Percentiles rank a stretch among this genome's conserved stretches.
Conservation (phyloP, 495 filamentous ascomycete genomes). For the Articulospora tetracladia region DNA sequence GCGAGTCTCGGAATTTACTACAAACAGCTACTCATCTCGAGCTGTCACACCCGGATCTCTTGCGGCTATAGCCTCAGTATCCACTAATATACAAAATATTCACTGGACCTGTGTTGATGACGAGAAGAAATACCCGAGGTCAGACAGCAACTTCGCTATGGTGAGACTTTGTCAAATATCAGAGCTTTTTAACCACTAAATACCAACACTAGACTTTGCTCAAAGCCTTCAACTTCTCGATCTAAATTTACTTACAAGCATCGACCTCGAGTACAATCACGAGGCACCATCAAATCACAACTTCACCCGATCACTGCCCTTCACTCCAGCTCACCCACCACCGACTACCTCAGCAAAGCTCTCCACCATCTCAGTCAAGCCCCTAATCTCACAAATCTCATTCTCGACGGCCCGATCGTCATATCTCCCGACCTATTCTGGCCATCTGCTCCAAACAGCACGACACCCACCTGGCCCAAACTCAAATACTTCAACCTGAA, state of each 20-base stretch:
- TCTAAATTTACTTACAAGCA: background rate
- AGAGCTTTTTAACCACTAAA: too few species aligned
- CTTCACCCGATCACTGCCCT: background rate
- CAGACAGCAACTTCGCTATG: background rate
- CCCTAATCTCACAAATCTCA: background rate
- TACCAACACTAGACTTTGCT: background rate
- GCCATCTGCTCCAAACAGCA: background rate
- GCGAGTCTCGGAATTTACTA: background rate
- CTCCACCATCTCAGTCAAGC: constrained; percentile 4
- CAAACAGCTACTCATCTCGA: background rate
- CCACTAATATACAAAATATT: background rate
- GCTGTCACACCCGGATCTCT: background rate
- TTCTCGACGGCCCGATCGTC: constrained; percentile 1
- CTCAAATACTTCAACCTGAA: background rate
- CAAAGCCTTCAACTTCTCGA: background rate
- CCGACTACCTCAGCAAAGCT: background rate
- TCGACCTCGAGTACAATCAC: background rate
- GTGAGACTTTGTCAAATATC: background rate
- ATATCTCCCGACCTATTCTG: background rate
- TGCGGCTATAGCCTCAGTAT: background rate
- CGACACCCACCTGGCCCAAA: background rate
- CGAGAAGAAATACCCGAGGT: background rate
- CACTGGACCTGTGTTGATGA: background rate
- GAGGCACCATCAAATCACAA: background rate
- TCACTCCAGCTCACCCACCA: background rate